These are phyloP conservation scores for Lagenidium giganteum DNA, from an alignment of 352 stramenopile species.

Conservation along the genomic window DNA sequence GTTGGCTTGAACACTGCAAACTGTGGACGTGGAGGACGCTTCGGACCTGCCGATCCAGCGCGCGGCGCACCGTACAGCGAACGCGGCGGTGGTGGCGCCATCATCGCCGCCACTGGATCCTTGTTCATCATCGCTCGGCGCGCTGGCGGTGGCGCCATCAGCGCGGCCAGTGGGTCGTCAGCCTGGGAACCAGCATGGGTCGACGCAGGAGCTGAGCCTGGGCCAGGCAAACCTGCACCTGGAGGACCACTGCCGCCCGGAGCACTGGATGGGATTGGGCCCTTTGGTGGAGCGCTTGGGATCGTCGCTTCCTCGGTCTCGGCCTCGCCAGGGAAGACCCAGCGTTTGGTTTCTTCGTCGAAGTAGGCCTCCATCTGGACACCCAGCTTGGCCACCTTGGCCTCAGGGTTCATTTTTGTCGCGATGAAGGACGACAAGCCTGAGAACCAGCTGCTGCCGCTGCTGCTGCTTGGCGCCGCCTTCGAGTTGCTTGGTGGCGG, in stretches of 20 bases:
- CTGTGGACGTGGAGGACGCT: conserved; percentile 66
- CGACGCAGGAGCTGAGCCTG: conserved; percentile 65
- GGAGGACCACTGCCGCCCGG: conserved; percentile 32
- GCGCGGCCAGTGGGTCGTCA: conserved; percentile 62
- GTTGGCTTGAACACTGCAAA: conserved; percentile 89
- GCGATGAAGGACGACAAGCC: conserved; percentile 60
- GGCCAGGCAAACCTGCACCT: conserved; percentile 26
- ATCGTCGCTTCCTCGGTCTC: conserved; percentile 51
- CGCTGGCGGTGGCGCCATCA: conserved; percentile 77
- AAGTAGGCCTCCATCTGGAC: conserved; percentile 80
- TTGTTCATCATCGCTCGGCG: conserved; percentile 70
- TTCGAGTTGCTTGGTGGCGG: conserved; percentile 68
- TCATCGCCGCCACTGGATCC: conserved; percentile 81
- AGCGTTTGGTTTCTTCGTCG: conserved; percentile 79
- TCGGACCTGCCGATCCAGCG: conserved; percentile 22
- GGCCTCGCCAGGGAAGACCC: conserved; percentile 81
- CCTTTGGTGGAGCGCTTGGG: conserved; percentile 67
- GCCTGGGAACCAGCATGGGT: conserved; percentile 31
- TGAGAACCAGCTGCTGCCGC: conserved; percentile 55
- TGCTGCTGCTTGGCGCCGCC: no score
- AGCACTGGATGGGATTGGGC: conserved; percentile 47
- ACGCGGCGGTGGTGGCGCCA: conserved; percentile 60
- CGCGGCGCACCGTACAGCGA: conserved; percentile 26
- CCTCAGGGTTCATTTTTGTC: conserved; percentile 81
- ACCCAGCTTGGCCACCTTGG: conserved; percentile 73